Base-by-base conservation (phyloP, 225 moss, liverwort and hornwort species). In the Antitrichia curtipendula region DNA sequence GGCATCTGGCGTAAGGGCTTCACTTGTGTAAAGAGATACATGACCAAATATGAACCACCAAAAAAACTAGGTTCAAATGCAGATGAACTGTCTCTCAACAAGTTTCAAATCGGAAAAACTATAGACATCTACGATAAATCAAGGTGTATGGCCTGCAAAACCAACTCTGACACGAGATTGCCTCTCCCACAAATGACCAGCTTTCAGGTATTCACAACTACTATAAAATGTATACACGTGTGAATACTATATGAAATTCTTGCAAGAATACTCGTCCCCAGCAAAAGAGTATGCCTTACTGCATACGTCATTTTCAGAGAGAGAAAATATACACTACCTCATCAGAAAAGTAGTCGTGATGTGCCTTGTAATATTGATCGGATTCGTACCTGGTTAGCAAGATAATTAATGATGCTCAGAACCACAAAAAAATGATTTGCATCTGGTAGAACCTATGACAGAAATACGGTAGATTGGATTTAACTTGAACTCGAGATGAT, bases 331-430 rank as follows among this genome's bases (percentile, higher is more conserved):
- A 79, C 11, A 61, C 71, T 93, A 95, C 95, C 95, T 92, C 92
- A 86, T 95, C 95, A 83, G 95, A 91, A 90, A 95, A 95, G 87
- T 93, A 95, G 90, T 95, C 95, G 89, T 95, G 95, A 86, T 95
- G 95, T 82, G 95, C 91, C 82, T 91, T 93, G 90, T 95, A 95
- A 78, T 95, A 95, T 87, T 95, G 95, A 52, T 91, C 93, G n/a
- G 89, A 81, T 85, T 93, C 95, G 82, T 95, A 95, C 86, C 95
- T 95, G 87, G 69, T 60, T 76, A 81, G 60, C 72, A 88, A 88
- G 57, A 63, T 14, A 80, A 49, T 64, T 75, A 78, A 86, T 81
- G 62, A 63, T 85, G 52, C 75, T 88, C 86, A 91, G 85, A 85
- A 88, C 63, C 86, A 75, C 69, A 36, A 63, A 81, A 64, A 68